Evolutionary conservation across 805 yeast species (phyloP), one percentile per base, ranked within the genome.

Genomic region (Ogataea neopini): DNA sequence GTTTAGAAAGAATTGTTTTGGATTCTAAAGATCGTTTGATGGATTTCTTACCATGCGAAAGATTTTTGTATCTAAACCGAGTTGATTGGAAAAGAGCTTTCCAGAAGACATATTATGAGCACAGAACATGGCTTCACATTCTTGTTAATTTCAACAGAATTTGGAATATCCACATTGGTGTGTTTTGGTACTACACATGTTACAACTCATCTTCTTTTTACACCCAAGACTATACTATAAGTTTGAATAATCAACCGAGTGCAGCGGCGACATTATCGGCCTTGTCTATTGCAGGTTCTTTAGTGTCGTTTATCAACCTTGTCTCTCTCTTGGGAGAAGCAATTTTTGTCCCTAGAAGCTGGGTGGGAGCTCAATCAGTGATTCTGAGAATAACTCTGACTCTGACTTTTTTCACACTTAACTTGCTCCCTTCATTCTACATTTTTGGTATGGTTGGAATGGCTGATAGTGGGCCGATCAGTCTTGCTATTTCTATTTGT

Each of bases 111-210:
- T 89, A 82, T 62, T 75, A 70, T 47, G 96, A 88, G 63, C 72
- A 74, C 35, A 76, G 96, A 65, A 77, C 84, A 11, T 88, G 96
- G 96, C 68, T 79, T 48, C 96, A 88, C 66, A 75, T 80, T 29
- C 56, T 85, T 20, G 76, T 83, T 19, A 86, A 88, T 62, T 88
- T 88, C 66, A 85, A 84, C 63, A 70, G 96, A 47, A 80, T 86
- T 44, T 86, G 92, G 91, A 81, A 85, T 45, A 77, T 87, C 42
- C 96, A 88, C 60, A 70, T 82, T 33, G 73, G 88, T 1, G 70
- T 81, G 28, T 88, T 85, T 63, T 88, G 96, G 96, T 79, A 81
- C 48, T 88, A 81, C 60, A 84, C 90, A 0, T 63, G 83, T 37
- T 77, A 76, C 61, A 86, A 88, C 61, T 72, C 90, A 0, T 83